Base-by-base conservation (phyloP, 2,329 filamentous ascomycete genomes). In the Macrophomina phaseolina region DNA sequence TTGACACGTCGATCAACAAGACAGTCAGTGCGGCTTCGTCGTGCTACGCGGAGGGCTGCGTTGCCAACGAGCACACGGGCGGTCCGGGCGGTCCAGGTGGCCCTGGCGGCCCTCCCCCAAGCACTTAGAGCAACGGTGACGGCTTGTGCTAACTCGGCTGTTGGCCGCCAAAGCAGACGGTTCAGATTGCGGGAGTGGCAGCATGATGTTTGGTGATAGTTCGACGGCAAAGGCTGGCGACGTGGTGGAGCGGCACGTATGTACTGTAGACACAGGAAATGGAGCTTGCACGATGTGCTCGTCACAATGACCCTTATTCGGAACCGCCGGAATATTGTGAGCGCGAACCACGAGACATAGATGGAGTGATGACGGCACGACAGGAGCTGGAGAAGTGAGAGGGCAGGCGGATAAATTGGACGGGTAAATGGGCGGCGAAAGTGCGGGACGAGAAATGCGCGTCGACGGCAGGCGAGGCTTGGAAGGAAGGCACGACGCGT, bases 11-110 rank as follows among this genome's bases (percentile, higher is more conserved):
- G 18, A 38, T 65, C 63, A 56, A 58, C 63, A 65, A 65, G 63
- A 65, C 63, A 40, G 63, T 65, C 49, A 55, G 38, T 42, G 63
- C 63, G 1, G 63, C 63, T 5, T 18, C 63, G 8, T 53, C 48
- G 12, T 65, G 63, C 32, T 65, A 65, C 32, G 63, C 63, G 11
- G 63, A 65, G 8, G 63, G 63, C 48, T 65, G 63, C 42, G 63
- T 65, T 4, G 63, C 63, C 36, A 65, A 65, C 42, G 63, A 65
- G 63, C 52, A 53, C 36, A 32, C 61, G 46, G 63, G 49, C 51
- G 49, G 49, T 18, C 18, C 18, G 1, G 18, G 18, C 1, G 23
- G 23, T 30, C 46, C 48, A 7, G 62, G 62, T 28, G 48, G 46
- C 1, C 38, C 38, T 38, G 55, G 55, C 38, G 42, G 42, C 5